Percentiles rank a stretch among this genome's conserved stretches.
phyloP scores from a whole-genome alignment of 441 rosid genomes.

The Omphalea diandra region DNA sequence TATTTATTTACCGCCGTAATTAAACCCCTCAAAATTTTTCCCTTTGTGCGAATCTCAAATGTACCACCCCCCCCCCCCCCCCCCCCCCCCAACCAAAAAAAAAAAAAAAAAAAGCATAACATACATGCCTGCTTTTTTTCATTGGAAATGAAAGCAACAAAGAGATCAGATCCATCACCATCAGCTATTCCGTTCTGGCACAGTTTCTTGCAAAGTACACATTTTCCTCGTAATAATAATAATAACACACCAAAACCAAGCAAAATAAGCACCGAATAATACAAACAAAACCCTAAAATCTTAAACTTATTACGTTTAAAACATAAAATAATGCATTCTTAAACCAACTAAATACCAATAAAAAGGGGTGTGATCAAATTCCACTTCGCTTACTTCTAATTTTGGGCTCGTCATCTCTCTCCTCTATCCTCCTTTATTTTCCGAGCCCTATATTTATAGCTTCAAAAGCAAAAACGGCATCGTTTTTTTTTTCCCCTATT shows the following conservation, averaged over 20 bases:
- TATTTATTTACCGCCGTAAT: no score
- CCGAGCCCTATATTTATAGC: neutral
- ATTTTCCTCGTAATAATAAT: conserved; percentile 58
- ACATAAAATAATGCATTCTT: no score
- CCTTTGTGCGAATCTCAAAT: no score
- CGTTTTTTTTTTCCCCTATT: no score
- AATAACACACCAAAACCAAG: neutral
- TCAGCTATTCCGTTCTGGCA: conserved; percentile 50
- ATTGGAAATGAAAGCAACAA: conserved; percentile 71
- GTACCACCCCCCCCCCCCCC: no score
- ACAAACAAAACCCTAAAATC: no score
- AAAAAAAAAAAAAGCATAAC: neutral
- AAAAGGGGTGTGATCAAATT: conserved; percentile 57
- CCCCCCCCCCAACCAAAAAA: no score
- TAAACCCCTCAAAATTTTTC: no score
- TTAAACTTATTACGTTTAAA: no score
- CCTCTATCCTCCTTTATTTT: neutral
- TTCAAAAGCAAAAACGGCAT: neutral
- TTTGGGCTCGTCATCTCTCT: conserved; percentile 1
- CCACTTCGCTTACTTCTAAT: conserved; percentile 19
- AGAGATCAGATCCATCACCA: conserved; percentile 63
- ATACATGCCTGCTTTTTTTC: conserved; percentile 77
- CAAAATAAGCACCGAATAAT: neutral
- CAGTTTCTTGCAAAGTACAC: conserved; percentile 67
- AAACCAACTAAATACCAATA: conserved; percentile 78